These are phyloP conservation scores for Acidomyces sp. DNA, from an alignment of 495 filamentous ascomycete species.

Conservation along the genomic window DNA sequence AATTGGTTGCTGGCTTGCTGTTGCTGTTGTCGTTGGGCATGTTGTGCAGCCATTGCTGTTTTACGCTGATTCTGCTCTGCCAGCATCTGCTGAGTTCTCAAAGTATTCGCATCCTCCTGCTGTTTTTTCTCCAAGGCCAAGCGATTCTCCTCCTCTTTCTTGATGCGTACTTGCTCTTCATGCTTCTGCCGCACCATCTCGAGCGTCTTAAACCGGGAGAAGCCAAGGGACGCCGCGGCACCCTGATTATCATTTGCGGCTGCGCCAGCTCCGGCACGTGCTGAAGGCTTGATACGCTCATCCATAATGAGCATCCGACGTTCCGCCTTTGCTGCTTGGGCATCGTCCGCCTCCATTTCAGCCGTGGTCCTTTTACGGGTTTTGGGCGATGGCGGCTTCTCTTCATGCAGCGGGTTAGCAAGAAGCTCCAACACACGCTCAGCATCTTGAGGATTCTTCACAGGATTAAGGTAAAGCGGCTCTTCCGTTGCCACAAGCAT, in stretches of 20 bases:
- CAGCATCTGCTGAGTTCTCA: conserved; percentile 4
- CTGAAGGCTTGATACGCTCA: conserved; percentile 56
- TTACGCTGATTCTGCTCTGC: conserved; percentile 7
- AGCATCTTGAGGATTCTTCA: conserved; percentile 50
- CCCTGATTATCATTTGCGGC: conserved; percentile 63
- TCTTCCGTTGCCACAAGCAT: conserved; percentile 56
- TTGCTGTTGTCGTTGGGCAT: conserved; percentile 18
- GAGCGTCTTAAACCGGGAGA: conserved; percentile 81
- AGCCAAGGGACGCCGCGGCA: conserved; percentile 66
- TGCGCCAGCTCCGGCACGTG: conserved; percentile 47
- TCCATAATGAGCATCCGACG: conserved; percentile 88
- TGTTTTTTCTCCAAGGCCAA: conserved; percentile 39
- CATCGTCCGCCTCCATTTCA: conserved; percentile 87
- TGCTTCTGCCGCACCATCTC: conserved; percentile 69
- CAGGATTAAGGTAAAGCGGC: conserved; percentile 63
- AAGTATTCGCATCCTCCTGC: conserved; percentile 8
- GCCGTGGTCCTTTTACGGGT: conserved; percentile 84
- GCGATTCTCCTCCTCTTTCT: conserved; percentile 49
- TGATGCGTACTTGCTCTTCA: conserved; percentile 52
- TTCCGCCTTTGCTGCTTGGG: conserved; percentile 74
- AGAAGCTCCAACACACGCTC: conserved; percentile 55
- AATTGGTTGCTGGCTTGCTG: conserved; percentile 22
- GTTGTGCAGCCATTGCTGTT: conserved; percentile 25
- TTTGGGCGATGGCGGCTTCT: conserved; percentile 69
- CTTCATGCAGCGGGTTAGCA: conserved; percentile 59